Evolutionary conservation across 306 rosid species (phyloP), one percentile per base, ranked within the genome.

Genomic region (Prinsepia uniflora): DNA sequence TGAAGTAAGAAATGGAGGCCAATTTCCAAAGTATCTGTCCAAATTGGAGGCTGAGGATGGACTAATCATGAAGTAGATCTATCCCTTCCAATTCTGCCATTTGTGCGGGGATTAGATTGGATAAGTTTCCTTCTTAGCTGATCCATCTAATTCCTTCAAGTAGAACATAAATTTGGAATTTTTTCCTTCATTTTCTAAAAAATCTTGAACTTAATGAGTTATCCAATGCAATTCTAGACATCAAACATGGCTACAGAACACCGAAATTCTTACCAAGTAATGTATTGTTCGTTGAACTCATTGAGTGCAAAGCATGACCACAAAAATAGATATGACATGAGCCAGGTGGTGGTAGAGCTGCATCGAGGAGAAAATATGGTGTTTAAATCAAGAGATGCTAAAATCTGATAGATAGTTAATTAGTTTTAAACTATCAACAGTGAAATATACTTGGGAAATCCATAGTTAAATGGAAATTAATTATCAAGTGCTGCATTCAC

Each of bases 361-460:
- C 75, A 46, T 44, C 36, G 45, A 10, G 62, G 48, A 71, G 55
- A 65, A 65, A 65, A 3, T 44, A 13, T 13, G 40, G 73, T 53
- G 41, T 40, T 9, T 44, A 7, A 20, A 54, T 52, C 67, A 56
- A 19, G 68, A 49, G 19, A 10, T 60, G 45, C 46, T 30, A 1
- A 45, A 52, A 22, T 12, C 47, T 22, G n/a, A 50, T 59, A 4
- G 41, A 56, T 44, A 8, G 41, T 66, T 44, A 8, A 42, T 59
- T 48, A 48, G 54, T 45, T n/a, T 6, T 39, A 13, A 2, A 58
- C 19, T 67, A n/a, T 30, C 18, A 36, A 49, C 24, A 63, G 4
- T 40, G 54, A 55, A 17, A 5, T 41, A 43, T 73, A 6, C 39
- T 73, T 15, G 34, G 34, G 18, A 63, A 41, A 63, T 22, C 20